phyloP scores from a whole-genome alignment of 352 stramenopile genomes.

The Aphanomyces invadans region DNA sequence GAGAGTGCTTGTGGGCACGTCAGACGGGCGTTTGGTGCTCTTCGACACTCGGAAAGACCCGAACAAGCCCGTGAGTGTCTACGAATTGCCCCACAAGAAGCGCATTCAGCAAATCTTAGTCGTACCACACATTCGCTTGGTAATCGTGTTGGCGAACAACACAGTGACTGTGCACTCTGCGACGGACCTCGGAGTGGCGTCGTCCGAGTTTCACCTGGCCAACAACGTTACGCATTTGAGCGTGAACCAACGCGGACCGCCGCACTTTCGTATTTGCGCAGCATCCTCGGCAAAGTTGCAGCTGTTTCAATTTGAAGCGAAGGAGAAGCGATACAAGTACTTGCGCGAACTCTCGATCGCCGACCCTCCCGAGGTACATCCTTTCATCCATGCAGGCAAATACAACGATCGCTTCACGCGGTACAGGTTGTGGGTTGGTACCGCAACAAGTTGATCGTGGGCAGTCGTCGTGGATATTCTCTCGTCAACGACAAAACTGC shows the following conservation, averaged over 20 bases:
- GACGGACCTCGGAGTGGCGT: conserved; percentile 66
- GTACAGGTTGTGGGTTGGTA: conserved; percentile 80
- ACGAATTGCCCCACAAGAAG: conserved; percentile 66
- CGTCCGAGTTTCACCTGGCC: conserved; percentile 73
- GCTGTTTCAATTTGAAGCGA: conserved; percentile 75
- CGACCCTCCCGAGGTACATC: conserved; percentile 47
- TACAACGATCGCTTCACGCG: too few species aligned
- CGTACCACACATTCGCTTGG: conserved; percentile 81
- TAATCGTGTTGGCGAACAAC: conserved; percentile 73
- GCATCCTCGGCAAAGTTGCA: conserved; percentile 27
- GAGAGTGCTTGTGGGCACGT: conserved; percentile 73
- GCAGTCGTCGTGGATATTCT: conserved; percentile 65
- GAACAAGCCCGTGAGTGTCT: conserved; percentile 28
- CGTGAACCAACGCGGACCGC: conserved; percentile 76
- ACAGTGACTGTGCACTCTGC: conserved; percentile 62
- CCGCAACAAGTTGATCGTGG: conserved; percentile 79
- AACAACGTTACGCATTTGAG: conserved; percentile 64
- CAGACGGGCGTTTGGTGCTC: conserved; percentile 75
- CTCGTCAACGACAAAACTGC: conserved; percentile 79
- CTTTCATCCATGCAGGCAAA: background rate
- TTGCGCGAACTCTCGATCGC: conserved; percentile 68
- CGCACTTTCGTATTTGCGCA: conserved; percentile 74
- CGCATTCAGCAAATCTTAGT: conserved; percentile 72
- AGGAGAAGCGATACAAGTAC: conserved; percentile 71
- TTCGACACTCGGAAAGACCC: conserved; percentile 77